Evolutionary conservation across 257 asterid species (phyloP).

Genomic region (Forsythia suspensa): DNA sequence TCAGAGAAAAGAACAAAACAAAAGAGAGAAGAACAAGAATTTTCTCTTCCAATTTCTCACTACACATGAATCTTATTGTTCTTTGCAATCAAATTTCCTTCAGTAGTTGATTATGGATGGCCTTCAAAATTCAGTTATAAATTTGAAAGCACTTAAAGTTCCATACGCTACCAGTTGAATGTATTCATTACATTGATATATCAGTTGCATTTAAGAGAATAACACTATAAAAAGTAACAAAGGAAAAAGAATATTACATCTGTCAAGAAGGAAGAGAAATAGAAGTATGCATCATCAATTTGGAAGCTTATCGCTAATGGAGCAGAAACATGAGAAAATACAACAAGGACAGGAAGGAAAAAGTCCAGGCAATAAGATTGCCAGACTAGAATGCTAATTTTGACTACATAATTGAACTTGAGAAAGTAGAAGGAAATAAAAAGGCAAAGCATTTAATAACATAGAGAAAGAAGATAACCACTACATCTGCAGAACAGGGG

Average conservation of each 20-base stretch:
- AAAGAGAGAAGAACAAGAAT: not conserved
- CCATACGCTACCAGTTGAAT: not conserved
- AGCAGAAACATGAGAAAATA: not conserved
- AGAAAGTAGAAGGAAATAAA: not conserved
- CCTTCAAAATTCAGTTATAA: not conserved
- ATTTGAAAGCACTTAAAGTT: not conserved
- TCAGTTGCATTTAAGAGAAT: not conserved
- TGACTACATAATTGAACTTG: not conserved
- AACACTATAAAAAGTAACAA: not conserved
- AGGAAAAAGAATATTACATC: not conserved
- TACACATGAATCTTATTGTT: not conserved
- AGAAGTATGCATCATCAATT: not conserved
- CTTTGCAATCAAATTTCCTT: not conserved
- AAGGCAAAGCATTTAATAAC: not conserved
- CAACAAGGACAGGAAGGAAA: not conserved
- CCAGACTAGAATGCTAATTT: not conserved
- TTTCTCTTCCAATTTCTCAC: not conserved
- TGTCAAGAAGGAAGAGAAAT: not conserved
- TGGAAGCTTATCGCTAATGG: not conserved
- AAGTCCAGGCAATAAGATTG: not conserved
- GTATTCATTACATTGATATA: not conserved
- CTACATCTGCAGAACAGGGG: not conserved
- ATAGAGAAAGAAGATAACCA: not conserved
- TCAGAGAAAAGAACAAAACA: not conserved
- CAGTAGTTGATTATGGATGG: not conserved